A percentile compares a stretch with the other conserved stretches of the same genome.
These are phyloP conservation scores for Irpex lacteus DNA, from an alignment of 1,284 basidiomycete species.

Conservation along the genomic window DNA sequence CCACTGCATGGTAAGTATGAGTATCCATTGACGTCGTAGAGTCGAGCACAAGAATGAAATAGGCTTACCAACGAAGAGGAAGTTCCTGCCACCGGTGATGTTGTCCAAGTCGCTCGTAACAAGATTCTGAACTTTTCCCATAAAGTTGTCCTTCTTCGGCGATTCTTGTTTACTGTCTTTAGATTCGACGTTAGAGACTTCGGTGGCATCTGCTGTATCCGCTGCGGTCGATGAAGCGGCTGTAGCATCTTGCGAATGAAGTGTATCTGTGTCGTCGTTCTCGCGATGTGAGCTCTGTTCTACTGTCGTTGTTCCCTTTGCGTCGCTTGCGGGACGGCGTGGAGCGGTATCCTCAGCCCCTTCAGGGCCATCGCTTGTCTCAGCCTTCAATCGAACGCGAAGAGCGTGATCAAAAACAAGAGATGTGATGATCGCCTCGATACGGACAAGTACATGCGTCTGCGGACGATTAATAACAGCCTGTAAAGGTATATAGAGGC, in stretches of 20 bases:
- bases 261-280: slow-evolving; percentile 11
- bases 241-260: slow-evolving; percentile 5
- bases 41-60: background rate
- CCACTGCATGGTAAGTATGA: slow-evolving; percentile 14
- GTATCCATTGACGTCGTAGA: background rate
- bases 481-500: background rate
- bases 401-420: slow-evolving; percentile 71
- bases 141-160: slow-evolving; percentile 27
- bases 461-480: slow-evolving; percentile 5
- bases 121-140: slow-evolving; percentile 47
- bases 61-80: slow-evolving; percentile 23
- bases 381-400: slow-evolving; percentile 62
- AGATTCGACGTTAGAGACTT: background rate
- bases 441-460: slow-evolving; percentile 48
- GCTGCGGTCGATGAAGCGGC: slow-evolving; percentile 3
- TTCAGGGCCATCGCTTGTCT: slow-evolving; percentile 26
- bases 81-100: slow-evolving; percentile 27
- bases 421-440: slow-evolving; percentile 65
- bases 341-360: slow-evolving; percentile 13
- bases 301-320: slow-evolving; percentile 4
- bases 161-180: slow-evolving; percentile 7
- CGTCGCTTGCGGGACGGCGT: background rate
- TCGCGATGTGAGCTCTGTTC: slow-evolving; percentile 20
- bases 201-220: slow-evolving; percentile 4
- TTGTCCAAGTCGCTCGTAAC: slow-evolving; percentile 31